Conservation (phyloP, 176 grass and related monocot species). For the Calamus simplicifolius region DNA sequence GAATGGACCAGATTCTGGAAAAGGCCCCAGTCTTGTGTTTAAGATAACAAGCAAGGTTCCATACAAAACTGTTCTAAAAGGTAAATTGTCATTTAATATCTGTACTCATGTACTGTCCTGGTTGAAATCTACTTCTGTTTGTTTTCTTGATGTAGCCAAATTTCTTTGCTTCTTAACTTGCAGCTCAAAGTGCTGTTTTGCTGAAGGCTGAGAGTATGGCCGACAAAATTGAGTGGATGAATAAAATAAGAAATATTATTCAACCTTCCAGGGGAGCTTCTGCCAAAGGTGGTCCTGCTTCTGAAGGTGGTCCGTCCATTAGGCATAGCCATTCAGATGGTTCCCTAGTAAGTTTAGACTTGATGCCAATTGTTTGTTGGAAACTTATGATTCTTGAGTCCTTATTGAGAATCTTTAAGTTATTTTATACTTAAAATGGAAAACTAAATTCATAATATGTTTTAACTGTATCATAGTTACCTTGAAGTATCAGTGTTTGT, state of each 20-base stretch:
- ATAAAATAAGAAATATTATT: constrained; percentile 79
- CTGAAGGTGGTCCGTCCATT: constrained; percentile 48
- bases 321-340: constrained; percentile 79
- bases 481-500: no score
- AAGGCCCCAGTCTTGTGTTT: constrained; percentile 66
- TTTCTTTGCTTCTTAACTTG: constrained; percentile 20
- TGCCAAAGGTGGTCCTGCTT: constrained; percentile 43
- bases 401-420: no score
- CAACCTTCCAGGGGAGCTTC: constrained; percentile 50
- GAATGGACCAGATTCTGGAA: constrained; percentile 54
- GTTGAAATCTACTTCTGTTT: background rate
- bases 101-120: constrained; percentile 2
- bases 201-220: constrained; percentile 82
- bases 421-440: no score
- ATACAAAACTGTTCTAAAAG: constrained; percentile 98
- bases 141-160: background rate
- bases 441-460: no score
- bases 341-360: constrained; percentile 53
- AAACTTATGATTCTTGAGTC: background rate
- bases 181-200: constrained; percentile 86
- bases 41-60: constrained; percentile 89
- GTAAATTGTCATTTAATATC: constrained; percentile 23
- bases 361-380: background rate
- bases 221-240: constrained; percentile 92
- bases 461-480: no score